These are phyloP conservation scores for Fusarium sublunatum DNA, from an alignment of 2,329 filamentous ascomycete species.

Conservation along the genomic window DNA sequence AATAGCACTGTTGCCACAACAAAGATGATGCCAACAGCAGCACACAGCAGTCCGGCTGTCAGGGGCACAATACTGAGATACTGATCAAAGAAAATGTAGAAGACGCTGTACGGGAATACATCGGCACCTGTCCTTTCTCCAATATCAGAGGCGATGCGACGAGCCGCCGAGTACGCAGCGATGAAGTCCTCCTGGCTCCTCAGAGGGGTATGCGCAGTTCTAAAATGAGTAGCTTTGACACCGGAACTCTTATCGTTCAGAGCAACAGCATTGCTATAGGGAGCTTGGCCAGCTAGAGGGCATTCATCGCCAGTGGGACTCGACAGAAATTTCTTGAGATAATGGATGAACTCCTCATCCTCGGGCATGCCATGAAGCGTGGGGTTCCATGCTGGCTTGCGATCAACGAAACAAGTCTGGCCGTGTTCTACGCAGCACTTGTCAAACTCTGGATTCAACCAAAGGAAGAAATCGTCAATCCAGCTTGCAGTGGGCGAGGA, in stretches of 20 bases:
- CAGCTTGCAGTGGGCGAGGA: conserved; percentile 90
- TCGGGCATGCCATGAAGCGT: conserved; percentile 92
- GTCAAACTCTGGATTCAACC: conserved; percentile 88
- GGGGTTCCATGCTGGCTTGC: conserved; percentile 87
- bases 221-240: conserved; percentile 88
- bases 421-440: conserved; percentile 77
- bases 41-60: conserved; percentile 81
- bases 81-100: conserved; percentile 99
- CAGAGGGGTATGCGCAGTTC: conserved; percentile 87
- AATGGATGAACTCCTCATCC: conserved; percentile 88
- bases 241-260: conserved; percentile 74
- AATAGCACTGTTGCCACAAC: conserved; percentile 82
- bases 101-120: conserved; percentile 96
- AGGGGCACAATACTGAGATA: conserved; percentile 87
- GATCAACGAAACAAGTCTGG: conserved; percentile 80
- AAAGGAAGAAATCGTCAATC: conserved; percentile 96
- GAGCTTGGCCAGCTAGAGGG: conserved; percentile 86
- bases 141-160: conserved; percentile 85
- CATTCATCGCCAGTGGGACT: conserved; percentile 86
- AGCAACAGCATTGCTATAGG: conserved; percentile 86
- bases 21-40: conserved; percentile 87
- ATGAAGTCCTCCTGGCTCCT: conserved; percentile 94
- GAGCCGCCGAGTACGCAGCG: conserved; percentile 85
- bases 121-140: conserved; percentile 77
- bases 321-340: conserved; percentile 83